These are phyloP conservation scores for Talaromyces thailandensis DNA, from an alignment of 495 filamentous ascomycete species.

Conservation along the genomic window DNA sequence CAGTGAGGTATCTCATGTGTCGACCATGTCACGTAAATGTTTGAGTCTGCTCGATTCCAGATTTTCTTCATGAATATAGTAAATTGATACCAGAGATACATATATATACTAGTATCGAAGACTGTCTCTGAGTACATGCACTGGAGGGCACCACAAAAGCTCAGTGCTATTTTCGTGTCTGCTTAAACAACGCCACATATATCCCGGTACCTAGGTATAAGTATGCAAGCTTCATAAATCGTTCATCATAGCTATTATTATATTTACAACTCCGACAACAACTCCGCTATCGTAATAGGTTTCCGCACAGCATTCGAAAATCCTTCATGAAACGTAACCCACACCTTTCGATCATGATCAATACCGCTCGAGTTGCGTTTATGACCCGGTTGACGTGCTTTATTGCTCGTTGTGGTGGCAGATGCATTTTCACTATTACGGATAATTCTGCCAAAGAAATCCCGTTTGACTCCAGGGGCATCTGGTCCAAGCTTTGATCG, in stretches of 20 bases:
- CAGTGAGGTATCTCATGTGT: no score
- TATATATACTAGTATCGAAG: no score
- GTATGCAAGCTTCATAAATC: background rate
- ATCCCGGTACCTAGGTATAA: no score
- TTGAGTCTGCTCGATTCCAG: no score
- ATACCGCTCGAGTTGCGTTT: conserved; percentile 17
- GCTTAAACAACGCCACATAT: no score
- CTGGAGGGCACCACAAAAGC: no score
- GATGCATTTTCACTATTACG: conserved; percentile 24
- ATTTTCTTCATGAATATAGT: background rate
- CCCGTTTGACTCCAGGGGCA: conserved; percentile 51
- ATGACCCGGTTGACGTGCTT: conserved; percentile 6
- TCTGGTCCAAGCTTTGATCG: conserved; percentile 18
- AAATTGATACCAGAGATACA: no score
- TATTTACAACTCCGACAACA: conserved; percentile 46
- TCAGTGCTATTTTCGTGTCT: no score
- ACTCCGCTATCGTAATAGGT: conserved; percentile 76
- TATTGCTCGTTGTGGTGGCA: conserved; percentile 25
- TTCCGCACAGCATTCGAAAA: conserved; percentile 94
- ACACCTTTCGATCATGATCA: conserved; percentile 54
- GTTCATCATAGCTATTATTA: background rate
- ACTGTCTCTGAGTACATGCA: no score
- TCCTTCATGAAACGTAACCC: conserved; percentile 95
- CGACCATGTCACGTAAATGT: no score
- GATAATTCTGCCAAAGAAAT: conserved; percentile 83